Evolutionary conservation across 305 asterid genomes (phyloP), one percentile per base, ranked within the genome.

Genomic region (Ajuga reptans): DNA sequence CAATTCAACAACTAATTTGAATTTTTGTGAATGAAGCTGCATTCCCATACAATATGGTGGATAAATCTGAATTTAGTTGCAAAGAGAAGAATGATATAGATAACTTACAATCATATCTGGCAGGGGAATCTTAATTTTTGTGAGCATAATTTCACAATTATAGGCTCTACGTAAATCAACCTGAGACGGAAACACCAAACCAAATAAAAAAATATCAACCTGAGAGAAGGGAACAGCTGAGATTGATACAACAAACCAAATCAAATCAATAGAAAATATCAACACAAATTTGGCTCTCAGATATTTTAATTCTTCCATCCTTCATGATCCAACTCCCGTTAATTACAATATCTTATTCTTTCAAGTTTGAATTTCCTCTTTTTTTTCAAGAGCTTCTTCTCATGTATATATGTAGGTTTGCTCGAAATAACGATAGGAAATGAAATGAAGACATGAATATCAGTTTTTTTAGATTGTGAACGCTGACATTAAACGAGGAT

Each of bases 71-170:
- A 12, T 27, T 9, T 31, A 65, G 57, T 56, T 60, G 47, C 49
- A 64, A 79, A 12, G 43, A 55, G 39, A 71, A 37, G 31, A 43
- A 68, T 64, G 61, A 72, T 39, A 17, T 58, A 67, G 69, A 72
- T 75, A 69, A 82, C 98, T 90, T 86, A 93, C 98, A 78, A 85
- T 72, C 97, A 93, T 89, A 74, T 88, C 97, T 60, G 98, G 91
- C 79, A 93, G 79, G 17, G 96, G 95, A 69, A 93, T 93, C 79
- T 90, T 93, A 72, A 93, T 82, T 82, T 93, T 93, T 71, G 97
- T 85, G 74, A 93, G 98, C 98, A 93, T 93, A 73, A 93, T 93
- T 79, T 93, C 98, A 76, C 98, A 93, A 76, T 93, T 93, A 80
- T 93, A 93, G 36, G 98, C 98, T 80, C 96, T 84, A 3, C 98